Base-by-base conservation (phyloP, 2,329 filamentous ascomycete species). In the Atkinsonella hypoxylon region DNA sequence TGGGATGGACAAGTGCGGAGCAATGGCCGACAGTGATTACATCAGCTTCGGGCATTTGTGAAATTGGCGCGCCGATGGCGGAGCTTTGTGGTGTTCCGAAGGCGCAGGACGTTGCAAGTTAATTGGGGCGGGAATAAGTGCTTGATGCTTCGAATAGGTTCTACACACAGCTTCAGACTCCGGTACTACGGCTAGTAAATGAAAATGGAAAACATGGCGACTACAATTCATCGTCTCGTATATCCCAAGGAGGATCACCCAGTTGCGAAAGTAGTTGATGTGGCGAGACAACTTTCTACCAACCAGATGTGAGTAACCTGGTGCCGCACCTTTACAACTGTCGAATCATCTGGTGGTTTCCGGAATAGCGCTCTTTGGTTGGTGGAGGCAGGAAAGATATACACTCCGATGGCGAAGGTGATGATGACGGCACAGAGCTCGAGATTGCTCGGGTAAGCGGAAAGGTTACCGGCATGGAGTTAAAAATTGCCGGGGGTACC, bases 351-450 rank as follows among this genome's bases (percentile, higher is more conserved):
- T 13, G 89, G 90, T 63, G 95, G 79, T 18, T 79, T 90, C 51
- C 91, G 83, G 79, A 96, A 96, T n/a, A 79, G 76, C 67, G 93
- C 91, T 78, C 95, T 96, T 70, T 95, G 83, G 64, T 82, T 86
- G 74, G 96, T 96, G 62, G 87, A 79, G 12, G 84, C 73, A 52
- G 90, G 88, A 81, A 96, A 96, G 62, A 95, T 89, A 64, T 79
- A 83, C 65, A 91, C 88, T 7, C 88, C 89, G 1, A 77, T 62
- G 0, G 73, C 73, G 45, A 90, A 81, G 6, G 90, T 74, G 2
- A 73, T 72, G 18, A 83, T 67, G 12, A 94, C 82, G 9, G 73
- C 76, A 0, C 75, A 67, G 12, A 87, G 72, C 9, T 85, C 86
- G 7, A 69, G 58, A 48, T 76, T 69, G 2, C 88, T 88, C 3